phyloP scores from a whole-genome alignment of 2,329 filamentous ascomycete genomes.

The Phaeosphaeriaceae sp. region DNA sequence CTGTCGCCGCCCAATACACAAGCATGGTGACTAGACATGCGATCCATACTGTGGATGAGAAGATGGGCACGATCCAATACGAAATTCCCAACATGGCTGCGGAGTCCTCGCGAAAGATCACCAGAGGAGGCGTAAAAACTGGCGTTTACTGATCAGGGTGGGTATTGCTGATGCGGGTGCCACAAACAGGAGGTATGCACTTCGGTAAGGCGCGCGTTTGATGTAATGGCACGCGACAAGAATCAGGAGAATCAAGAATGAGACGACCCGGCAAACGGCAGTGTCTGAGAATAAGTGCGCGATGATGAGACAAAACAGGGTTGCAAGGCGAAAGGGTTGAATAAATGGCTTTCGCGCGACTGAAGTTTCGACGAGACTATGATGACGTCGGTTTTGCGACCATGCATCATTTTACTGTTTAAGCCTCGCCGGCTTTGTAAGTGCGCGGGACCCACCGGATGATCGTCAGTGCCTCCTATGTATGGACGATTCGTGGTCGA shows the following conservation, averaged over 20 bases:
- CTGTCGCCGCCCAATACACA: conserved; percentile 70
- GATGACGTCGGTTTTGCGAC: conserved; percentile 16
- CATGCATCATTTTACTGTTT: no score
- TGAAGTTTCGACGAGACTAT: conserved; percentile 11
- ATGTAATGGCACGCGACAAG: conserved; percentile 9
- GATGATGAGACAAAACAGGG: conserved; percentile 2
- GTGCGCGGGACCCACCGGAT: conserved; percentile 12
- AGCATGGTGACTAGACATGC: conserved; percentile 73
- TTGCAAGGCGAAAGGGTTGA: conserved; percentile 9
- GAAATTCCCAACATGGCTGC: conserved; percentile 49
- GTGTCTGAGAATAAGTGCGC: conserved; percentile 4
- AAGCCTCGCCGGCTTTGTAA: conserved; percentile 14
- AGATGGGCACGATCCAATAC: conserved; percentile 70
- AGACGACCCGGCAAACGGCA: conserved; percentile 2
- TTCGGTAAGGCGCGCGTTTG: conserved; percentile 9
- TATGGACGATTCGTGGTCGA: neutral
- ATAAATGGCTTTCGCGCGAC: neutral
- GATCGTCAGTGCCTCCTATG: conserved; percentile 12
- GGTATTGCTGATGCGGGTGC: conserved; percentile 2
- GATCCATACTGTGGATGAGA: conserved; percentile 62
- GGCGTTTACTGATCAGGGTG: neutral
- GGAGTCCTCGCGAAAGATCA: neutral
- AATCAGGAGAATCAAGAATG: neutral
- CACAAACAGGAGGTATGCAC: neutral
- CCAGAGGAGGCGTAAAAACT: neutral